Evolutionary conservation across 257 asterid species (phyloP), one percentile per base, ranked within the genome.

Genomic region (Cruciata laevipes): DNA sequence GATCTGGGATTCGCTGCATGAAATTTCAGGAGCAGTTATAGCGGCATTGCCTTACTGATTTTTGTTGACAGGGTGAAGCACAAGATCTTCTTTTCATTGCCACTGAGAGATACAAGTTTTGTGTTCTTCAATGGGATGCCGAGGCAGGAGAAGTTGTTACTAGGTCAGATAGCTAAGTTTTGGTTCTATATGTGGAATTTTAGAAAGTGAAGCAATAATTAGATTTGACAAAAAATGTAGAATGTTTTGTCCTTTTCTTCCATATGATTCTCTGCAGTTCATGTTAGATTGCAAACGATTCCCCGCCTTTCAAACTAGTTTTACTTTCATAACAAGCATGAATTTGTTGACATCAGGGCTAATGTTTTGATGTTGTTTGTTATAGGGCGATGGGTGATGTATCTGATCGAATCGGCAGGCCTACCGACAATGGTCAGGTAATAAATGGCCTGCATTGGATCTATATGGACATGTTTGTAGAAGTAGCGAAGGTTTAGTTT

Each of bases 341-440:
- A 18, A 53, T 67, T 5, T 0, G 17, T 37, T 59, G 1, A 14
- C 61, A n/a, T 60, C 17, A 38, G 27, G 38, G 14, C 24, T 69
- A 0, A 23, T 25, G 58, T 38, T 37, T 14, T 52, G 12, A 42
- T 61, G 61, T 37, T 69, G 62, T 42, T 69, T 55, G 32, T 69
- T 55, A 74, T 82, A 90, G 97, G 81, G 95, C 97, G 18, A 88
- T 86, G 95, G 97, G 97, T 24, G 97, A 90, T 82, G 97, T 90
- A 64, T 90, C 97, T 18, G 96, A 90, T 77, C 87, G 95, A 75
- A 88, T 86, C 72, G 97, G 97, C 32, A 90, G 95, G 70, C 95
- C 97, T 51, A 86, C 97, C 5, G 95, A 90, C 83, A 86, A 86
- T 81, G 97, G 97, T 24, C 96, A 90, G 97, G 97, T 90, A 80